Base-by-base conservation (phyloP, 179 eudicot species). In the Carnegiea gigantea region DNA sequence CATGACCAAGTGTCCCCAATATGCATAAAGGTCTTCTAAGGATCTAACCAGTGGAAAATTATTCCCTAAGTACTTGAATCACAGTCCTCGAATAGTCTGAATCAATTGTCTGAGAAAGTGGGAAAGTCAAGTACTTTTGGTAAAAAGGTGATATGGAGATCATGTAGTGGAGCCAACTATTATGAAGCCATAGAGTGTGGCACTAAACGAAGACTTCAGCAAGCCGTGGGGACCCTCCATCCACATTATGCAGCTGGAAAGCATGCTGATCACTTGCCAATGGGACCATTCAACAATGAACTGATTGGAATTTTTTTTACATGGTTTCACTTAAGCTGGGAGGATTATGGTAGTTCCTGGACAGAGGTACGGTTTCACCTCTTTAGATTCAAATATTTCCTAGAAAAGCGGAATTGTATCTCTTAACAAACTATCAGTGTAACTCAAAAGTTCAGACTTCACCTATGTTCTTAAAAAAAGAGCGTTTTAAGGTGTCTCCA, bases 241-340 rank as follows among this genome's bases (percentile, higher is more conserved):
- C 76, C 54, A 83, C 80, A 79, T 67, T 43, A 79, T 76, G 77
- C 65, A 79, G 85, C 82, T 83, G 85, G 80, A 83, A 83, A 75
- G 80, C 67, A 75, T 73, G 80, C 36, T 79, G 46, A 9, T 83
- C 38, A 33, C 60, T 70, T 68, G 77, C 77, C 68, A 26, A 75
- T 57, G 73, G 43, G 71, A 26, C 71, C 71, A 65, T 60, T 23
- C 26, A 30, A 68, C 40, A 68, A 17, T 14, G 17, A 68, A 68
- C 1, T 33, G 7, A 68, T 68, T 68, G 73, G 21, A 26, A 68
- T 43, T 73, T 43, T 73, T 12, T 38, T 0, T 7, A 38, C 49
- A 71, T 4, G 12, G 12, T 20, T 36, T 71, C 5, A 15, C 12
- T 15, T 73, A 24, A 3, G 36, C 36, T 1, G 36, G 36, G 36